Percentiles rank a stretch among this genome's conserved stretches.
phyloP scores from a whole-genome alignment of 1,284 basidiomycete genomes.

The Trichosporon sp. region DNA sequence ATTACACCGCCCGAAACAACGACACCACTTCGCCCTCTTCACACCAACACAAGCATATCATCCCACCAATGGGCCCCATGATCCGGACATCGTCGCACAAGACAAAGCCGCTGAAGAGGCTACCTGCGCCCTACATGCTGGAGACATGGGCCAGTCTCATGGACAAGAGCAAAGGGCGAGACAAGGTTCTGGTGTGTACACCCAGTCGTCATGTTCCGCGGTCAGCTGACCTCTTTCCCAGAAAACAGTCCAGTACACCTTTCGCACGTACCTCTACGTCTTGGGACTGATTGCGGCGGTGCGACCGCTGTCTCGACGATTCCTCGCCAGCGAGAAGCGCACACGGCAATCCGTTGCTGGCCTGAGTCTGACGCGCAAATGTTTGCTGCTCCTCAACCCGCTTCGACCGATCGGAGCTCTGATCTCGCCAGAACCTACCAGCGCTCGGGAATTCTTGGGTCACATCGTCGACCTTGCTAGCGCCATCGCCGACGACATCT shows the following conservation, averaged over 20 bases:
- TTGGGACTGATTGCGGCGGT: constrained; percentile 33
- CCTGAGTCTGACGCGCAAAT: constrained; percentile 42
- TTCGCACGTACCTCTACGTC: constrained; percentile 42
- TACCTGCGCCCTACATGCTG: constrained; percentile 19
- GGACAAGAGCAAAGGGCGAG: constrained; percentile 41
- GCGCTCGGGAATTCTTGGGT: constrained; percentile 30
- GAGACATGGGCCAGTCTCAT: constrained; percentile 35
- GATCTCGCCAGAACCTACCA: constrained; percentile 37
- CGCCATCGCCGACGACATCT: constrained; percentile 40
- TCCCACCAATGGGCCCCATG: constrained; percentile 1
- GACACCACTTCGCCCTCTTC: not conserved
- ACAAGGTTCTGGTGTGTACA: constrained; percentile 41
- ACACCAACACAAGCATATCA: not conserved
- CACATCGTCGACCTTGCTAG: constrained; percentile 38
- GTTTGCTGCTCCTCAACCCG: constrained; percentile 42
- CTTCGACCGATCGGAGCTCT: constrained; percentile 39
- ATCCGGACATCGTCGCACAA: not conserved
- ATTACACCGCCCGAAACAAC: constrained; percentile 1
- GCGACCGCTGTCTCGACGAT: constrained; percentile 33
- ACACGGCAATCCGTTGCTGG: constrained; percentile 28
- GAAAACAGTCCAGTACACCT: constrained; percentile 44
- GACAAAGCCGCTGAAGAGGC: not conserved
- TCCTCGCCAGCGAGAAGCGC: constrained; percentile 33
- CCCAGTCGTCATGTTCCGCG: not conserved
- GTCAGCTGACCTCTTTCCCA: constrained; percentile 16